Base-by-base conservation (phyloP, 164 flowering plant species). In the Protea cynaroides region DNA sequence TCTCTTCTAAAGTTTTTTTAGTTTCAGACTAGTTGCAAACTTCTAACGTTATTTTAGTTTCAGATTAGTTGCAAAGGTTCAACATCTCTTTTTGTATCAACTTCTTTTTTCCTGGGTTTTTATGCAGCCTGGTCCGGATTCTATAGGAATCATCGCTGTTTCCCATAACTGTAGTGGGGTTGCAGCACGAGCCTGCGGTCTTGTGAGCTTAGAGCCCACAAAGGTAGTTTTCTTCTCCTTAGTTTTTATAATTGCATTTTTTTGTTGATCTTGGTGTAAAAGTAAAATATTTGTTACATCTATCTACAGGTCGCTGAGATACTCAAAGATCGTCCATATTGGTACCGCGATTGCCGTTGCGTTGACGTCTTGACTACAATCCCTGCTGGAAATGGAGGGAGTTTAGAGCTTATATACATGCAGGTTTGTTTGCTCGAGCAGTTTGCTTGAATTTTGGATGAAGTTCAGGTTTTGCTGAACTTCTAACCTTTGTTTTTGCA, bases 121-220 rank as follows among this genome's bases (percentile, higher is more conserved):
- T 40, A 10, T 9, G 10, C 14, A 40, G 46, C 96, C 94, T 87
- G 96, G 96, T 90, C 96, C 96, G 92, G 96, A 90, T 87, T 90
- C 96, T 75, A 85, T 90, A 79, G 96, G 96, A 64, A 86, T 87
- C 67, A 83, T 90, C 71, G 92, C 93, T 81, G 86, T 90, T 79
- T 90, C 96, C 79, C 92, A 81, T 83, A 86, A 83, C 51, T 83
- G 87, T 73, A 81, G 76, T 72, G 97, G 94, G 22, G 82, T 90
- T 63, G 97, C 97, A 75, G 97, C 97, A 73, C 94, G 97, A 70
- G 97, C 89, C 77, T 88, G 95, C 49, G 92, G 97, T 68, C 92
- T 90, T 46, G 95, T 90, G 84, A 81, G 87, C 77, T 77, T 90
- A 70, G 92, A 90, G 72, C 97, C 95, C 80, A 75, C 83, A 49